These are phyloP conservation scores for Mortierella hygrophila DNA, from an alignment of 192 early-diverging fungal species.

Conservation along the genomic window DNA sequence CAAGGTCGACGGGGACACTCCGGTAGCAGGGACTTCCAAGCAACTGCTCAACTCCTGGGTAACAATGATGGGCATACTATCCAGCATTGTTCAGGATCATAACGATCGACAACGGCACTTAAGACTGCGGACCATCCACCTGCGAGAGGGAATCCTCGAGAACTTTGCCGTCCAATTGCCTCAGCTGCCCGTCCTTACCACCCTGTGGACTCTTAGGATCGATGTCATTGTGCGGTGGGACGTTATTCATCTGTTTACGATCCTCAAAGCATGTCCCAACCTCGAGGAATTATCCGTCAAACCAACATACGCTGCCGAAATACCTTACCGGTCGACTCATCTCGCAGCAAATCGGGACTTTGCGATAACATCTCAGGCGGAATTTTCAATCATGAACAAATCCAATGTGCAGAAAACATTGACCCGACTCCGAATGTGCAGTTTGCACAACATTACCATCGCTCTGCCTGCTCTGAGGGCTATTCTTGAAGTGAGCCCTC, in stretches of 20 bases:
- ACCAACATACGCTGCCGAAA: background rate
- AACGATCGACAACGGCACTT: background rate
- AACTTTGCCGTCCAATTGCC: background rate
- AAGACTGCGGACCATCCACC: background rate
- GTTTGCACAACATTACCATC: background rate
- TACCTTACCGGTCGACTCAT: background rate
- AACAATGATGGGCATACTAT: background rate
- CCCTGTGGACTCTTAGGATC: background rate
- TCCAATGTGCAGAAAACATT: background rate
- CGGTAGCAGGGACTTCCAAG: background rate
- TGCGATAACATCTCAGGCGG: background rate
- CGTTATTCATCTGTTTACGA: background rate
- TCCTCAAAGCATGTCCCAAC: background rate
- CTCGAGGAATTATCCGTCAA: background rate
- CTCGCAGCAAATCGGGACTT: too few relatives aligned
- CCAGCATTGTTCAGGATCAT: background rate
- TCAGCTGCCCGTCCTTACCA: background rate
- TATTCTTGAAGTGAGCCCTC: background rate
- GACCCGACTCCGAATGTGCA: background rate
- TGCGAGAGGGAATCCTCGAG: background rate
- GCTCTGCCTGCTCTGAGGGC: background rate
- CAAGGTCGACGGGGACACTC: background rate
- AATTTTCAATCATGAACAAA: background rate
- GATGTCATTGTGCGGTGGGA: background rate
- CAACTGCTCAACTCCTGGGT: background rate